These are phyloP conservation scores for Pythium guiyangense DNA, from an alignment of 352 stramenopile species.

Conservation along the genomic window DNA sequence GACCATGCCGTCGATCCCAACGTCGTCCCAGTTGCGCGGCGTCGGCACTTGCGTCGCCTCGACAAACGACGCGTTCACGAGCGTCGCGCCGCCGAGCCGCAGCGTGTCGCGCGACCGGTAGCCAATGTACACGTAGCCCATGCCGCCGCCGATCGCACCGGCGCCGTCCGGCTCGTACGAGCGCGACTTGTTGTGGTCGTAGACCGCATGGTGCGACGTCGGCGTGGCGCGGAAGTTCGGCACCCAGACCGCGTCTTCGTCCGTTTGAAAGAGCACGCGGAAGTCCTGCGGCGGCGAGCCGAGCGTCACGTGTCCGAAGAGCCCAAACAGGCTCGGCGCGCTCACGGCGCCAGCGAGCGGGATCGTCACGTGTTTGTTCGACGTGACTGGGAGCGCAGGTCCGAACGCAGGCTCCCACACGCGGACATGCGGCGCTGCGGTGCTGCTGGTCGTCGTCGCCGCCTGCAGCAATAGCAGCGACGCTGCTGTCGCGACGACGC, in stretches of 20 bases:
- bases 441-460: no score
- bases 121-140: no score
- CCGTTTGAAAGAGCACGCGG: slow-evolving; percentile 5
- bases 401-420: slow-evolving; percentile 6
- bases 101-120: no score
- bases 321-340: no score
- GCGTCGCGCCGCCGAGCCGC: no score
- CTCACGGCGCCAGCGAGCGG: no score
- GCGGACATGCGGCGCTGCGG: neutral
- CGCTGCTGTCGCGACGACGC: no score
- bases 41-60: slow-evolving; percentile 2
- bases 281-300: slow-evolving; percentile 10
- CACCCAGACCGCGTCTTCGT: neutral
- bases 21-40: neutral
- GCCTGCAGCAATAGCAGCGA: neutral
- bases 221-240: neutral
- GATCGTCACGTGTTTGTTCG: neutral
- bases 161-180: slow-evolving; percentile 5
- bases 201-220: neutral
- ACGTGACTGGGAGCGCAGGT: neutral
- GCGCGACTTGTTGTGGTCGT: slow-evolving; percentile 5
- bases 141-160: no score
- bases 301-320: no score
- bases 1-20: no score
- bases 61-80: slow-evolving; percentile 4